phyloP scores from a whole-genome alignment of 2,329 filamentous ascomycete species.

The Dichotomopilus funicola region DNA sequence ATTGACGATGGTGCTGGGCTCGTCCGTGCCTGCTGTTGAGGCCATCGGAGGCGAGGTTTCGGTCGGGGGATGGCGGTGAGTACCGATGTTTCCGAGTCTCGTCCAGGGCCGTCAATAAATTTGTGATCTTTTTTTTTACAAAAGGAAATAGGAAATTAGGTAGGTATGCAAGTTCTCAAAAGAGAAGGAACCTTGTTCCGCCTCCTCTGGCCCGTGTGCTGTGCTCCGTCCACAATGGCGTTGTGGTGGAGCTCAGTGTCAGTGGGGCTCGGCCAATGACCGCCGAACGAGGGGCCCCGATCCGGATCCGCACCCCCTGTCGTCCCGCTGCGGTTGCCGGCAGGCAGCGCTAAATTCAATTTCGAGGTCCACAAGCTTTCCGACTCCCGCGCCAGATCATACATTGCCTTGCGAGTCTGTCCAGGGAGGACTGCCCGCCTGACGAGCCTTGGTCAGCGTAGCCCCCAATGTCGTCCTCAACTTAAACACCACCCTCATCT shows the following conservation, averaged over 20 bases:
- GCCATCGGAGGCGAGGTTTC: conserved; percentile 17
- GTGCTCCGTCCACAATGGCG: background rate
- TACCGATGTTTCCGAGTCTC: background rate
- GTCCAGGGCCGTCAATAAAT: background rate
- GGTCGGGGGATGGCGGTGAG: background rate
- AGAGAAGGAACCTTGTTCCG: background rate
- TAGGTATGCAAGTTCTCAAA: background rate
- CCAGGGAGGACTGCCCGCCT: too few relatives aligned
- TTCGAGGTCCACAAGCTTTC: background rate
- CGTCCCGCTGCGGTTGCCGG: conserved; percentile 6
- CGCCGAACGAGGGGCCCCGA: conserved; percentile 8
- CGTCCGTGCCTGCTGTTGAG: conserved; percentile 21
- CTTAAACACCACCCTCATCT: background rate
- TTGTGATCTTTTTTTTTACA: too few relatives aligned
- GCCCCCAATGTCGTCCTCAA: background rate
- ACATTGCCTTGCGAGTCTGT: too few relatives aligned
- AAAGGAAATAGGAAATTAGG: too few relatives aligned
- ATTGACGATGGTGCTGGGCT: conserved; percentile 29
- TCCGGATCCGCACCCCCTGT: conserved; percentile 6
- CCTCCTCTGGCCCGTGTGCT: conserved; percentile 2
- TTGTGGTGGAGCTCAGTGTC: conserved; percentile 1
- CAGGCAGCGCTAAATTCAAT: conserved; percentile 14
- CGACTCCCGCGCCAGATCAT: background rate
- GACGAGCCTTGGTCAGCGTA: too few relatives aligned
- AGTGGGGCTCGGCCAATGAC: conserved; percentile 11